Conservation (phyloP, 176 grass and related monocot genomes). For the Elaeis guineensis region DNA sequence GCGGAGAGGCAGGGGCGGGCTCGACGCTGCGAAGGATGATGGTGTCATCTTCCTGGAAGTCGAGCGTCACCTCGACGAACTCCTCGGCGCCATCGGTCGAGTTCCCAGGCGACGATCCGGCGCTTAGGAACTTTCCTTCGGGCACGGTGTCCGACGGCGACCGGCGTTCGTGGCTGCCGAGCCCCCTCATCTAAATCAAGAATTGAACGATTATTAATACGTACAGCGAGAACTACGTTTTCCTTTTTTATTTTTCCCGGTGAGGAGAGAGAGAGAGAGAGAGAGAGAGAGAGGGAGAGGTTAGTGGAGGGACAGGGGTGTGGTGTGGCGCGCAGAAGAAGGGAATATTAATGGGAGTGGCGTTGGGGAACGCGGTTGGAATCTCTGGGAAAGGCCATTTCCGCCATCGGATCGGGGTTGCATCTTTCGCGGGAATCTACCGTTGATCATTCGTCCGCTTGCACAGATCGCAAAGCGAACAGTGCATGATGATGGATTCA, state of each 20-base stretch:
- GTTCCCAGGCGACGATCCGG: constrained; percentile 52
- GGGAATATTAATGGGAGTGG: background rate
- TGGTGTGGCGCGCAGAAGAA: background rate
- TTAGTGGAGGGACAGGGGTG: background rate
- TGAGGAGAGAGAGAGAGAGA: no score
- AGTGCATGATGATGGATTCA: no score
- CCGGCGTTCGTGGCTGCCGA: constrained; percentile 27
- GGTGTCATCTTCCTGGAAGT: constrained; percentile 90
- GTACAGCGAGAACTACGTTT: no score
- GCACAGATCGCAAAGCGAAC: no score
- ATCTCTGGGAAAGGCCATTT: background rate
- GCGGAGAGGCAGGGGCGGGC: constrained; percentile 35
- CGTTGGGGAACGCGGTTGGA: background rate
- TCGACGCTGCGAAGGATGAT: constrained; percentile 93
- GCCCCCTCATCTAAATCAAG: no score
- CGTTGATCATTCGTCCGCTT: no score
- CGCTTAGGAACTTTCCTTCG: constrained; percentile 5
- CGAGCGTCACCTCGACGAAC: constrained; percentile 98
- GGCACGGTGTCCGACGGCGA: constrained; percentile 21
- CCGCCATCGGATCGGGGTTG: no score
- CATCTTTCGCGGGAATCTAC: no score
- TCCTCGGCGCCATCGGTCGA: constrained; percentile 77
- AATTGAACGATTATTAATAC: no score
- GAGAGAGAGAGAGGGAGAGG: no score
- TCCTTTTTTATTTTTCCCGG: no score